These are phyloP conservation scores for Asterionellopsis glacialis DNA, from an alignment of 108 stramenopile species.

Conservation along the genomic window DNA sequence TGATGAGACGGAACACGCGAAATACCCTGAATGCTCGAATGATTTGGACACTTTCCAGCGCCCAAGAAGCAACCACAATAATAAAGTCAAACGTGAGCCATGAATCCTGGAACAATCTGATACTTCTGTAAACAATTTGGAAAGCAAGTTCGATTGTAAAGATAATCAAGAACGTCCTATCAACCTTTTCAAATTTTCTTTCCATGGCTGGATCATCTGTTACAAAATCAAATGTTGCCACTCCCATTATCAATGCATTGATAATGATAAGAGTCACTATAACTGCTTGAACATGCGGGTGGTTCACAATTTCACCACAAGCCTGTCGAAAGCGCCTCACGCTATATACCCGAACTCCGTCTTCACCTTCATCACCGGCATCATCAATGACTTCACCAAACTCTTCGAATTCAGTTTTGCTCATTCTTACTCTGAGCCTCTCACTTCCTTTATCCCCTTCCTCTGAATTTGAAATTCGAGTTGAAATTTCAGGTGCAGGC, in stretches of 20 bases:
- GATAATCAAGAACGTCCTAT: conserved; percentile 21
- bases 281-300: conserved; percentile 10
- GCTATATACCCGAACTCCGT: background rate
- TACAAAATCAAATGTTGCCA: conserved; percentile 38
- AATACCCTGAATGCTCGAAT: conserved; percentile 35
- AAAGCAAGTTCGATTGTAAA: conserved; percentile 27
- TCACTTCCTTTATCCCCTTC: no score
- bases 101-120: conserved; percentile 17
- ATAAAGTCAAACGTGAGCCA: conserved; percentile 36
- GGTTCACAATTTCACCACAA: conserved; percentile 30
- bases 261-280: conserved; percentile 24
- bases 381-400: no score
- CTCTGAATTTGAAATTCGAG: no score
- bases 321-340: background rate
- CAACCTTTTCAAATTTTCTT: conserved; percentile 16
- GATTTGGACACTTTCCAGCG: conserved; percentile 20
- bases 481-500: no score
- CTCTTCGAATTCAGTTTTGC: no score
- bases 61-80: conserved; percentile 30
- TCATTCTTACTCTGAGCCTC: no score
- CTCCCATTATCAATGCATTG: conserved; percentile 32
- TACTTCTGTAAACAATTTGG: conserved; percentile 23
- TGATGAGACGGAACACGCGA: conserved; percentile 26
- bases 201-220: conserved; percentile 18
- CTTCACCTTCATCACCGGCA: no score